Evolutionary conservation across 495 filamentous ascomycete genomes (phyloP).

Genomic region (Podospora didyma): DNA sequence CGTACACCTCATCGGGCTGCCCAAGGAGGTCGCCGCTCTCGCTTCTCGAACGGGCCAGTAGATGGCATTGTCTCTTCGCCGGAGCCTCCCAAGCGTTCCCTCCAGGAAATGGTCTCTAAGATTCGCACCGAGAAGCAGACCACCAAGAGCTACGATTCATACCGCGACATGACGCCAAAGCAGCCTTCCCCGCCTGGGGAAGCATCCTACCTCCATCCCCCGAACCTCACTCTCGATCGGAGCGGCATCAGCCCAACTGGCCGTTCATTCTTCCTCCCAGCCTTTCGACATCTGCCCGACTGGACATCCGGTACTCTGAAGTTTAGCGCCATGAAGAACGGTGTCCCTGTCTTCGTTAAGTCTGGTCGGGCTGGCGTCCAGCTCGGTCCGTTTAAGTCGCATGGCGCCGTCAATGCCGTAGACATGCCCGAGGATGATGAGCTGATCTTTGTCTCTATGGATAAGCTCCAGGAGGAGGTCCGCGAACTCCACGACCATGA

Average conservation of each 20-base stretch:
- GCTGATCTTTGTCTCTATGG: constrained; percentile 48
- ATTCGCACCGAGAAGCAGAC: constrained; percentile 25
- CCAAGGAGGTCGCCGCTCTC: constrained; percentile 20
- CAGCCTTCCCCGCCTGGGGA: constrained; percentile 9
- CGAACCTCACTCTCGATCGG: constrained; percentile 12
- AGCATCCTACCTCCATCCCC: constrained; percentile 1
- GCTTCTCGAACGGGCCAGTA: constrained; percentile 15
- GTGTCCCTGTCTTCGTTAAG: constrained; percentile 44
- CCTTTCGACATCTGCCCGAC: constrained; percentile 42
- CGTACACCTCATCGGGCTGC: constrained; percentile 15
- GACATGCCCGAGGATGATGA: constrained; percentile 43
- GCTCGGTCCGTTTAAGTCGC: constrained; percentile 23
- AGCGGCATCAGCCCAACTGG: constrained; percentile 32
- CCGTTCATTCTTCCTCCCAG: constrained; percentile 43
- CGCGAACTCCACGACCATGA: constrained; percentile 47
- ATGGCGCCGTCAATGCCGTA: constrained; percentile 36
- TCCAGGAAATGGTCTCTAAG: constrained; percentile 31
- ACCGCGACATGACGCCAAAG: constrained; percentile 19
- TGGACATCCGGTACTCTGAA: constrained; percentile 42
- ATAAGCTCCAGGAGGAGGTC: constrained; percentile 53
- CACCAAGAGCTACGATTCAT: constrained; percentile 4
- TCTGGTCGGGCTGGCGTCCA: constrained; percentile 17
- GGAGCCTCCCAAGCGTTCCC: constrained; percentile 21
- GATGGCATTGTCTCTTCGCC: constrained; percentile 10
- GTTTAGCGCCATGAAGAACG: constrained; percentile 41